Conservation (phyloP, 106 monocot genomes). For the Dioscorea alata region DNA sequence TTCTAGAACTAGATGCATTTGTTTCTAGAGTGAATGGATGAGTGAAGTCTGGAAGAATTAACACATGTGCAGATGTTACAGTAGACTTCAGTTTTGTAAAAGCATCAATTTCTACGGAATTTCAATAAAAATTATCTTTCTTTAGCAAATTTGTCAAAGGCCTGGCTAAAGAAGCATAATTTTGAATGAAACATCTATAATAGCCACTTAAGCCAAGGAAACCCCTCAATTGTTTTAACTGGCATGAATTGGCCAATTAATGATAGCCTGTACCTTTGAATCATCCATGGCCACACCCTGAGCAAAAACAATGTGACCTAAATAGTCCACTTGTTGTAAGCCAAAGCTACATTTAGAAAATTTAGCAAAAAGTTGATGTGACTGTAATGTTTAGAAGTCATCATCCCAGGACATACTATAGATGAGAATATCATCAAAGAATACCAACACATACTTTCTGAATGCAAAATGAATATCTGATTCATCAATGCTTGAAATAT, state of each 20-base stretch:
- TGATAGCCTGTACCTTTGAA: neutral
- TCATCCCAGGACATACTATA: neutral
- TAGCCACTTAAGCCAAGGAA: neutral
- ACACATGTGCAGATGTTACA: neutral
- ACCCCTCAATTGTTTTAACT: neutral
- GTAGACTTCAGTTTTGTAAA: neutral
- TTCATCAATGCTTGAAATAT: constrained; percentile 1
- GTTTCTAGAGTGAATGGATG: neutral
- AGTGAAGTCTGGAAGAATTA: neutral
- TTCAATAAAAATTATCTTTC: neutral
- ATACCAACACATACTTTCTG: neutral
- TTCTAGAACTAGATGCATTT: neutral
- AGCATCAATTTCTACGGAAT: neutral
- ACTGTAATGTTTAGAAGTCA: neutral
- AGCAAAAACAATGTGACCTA: neutral
- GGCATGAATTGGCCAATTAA: neutral
- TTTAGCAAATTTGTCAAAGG: neutral
- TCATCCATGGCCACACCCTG: neutral
- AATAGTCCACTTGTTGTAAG: neutral
- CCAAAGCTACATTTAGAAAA: neutral
- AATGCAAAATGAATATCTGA: neutral
- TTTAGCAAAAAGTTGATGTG: neutral
- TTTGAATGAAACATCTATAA: neutral
- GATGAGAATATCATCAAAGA: neutral
- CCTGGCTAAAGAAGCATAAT: neutral